Percentiles rank a stretch among this genome's conserved stretches.
phyloP scores from a whole-genome alignment of 441 rosid genomes.

The Aleurites moluccanus region DNA sequence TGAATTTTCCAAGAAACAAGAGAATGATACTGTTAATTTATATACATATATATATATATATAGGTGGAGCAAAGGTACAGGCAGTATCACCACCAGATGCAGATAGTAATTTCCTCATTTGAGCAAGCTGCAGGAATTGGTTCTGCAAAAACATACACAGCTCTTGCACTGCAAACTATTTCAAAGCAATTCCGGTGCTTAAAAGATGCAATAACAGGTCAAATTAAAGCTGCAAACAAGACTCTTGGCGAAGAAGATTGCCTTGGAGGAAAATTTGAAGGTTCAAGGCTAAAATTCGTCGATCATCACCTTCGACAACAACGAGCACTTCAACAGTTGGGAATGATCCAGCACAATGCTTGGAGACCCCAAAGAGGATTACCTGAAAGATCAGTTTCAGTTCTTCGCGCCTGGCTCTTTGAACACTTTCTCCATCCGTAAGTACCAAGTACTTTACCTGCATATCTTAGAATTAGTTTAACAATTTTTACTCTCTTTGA shows the following conservation, averaged over 20 bases:
- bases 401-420: slow-evolving; percentile 93
- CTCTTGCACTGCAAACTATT: slow-evolving; percentile 86
- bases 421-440: slow-evolving; percentile 96
- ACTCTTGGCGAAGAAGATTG: slow-evolving; percentile 63
- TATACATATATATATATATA: slow-evolving; percentile 18
- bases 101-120: slow-evolving; percentile 60
- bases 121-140: slow-evolving; percentile 75
- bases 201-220: slow-evolving; percentile 70
- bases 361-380: slow-evolving; percentile 84
- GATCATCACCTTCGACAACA: slow-evolving; percentile 92
- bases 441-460: slow-evolving; percentile 19
- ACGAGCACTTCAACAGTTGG: slow-evolving; percentile 83
- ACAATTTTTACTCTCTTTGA: background rate
- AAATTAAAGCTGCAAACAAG: slow-evolving; percentile 64
- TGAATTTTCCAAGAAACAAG: background rate
- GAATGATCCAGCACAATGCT: slow-evolving; percentile 94
- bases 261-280: slow-evolving; percentile 54
- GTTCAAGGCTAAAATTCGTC: slow-evolving; percentile 50
- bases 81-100: slow-evolving; percentile 69
- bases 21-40: background rate
- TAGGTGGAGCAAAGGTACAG: slow-evolving; percentile 76
- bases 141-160: slow-evolving; percentile 69
- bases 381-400: slow-evolving; percentile 79
- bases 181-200: slow-evolving; percentile 75
- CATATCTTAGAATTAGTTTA: background rate